These are phyloP conservation scores for Kandelia obovata DNA, from an alignment of 345 rosid genomes.

Conservation along the genomic window DNA sequence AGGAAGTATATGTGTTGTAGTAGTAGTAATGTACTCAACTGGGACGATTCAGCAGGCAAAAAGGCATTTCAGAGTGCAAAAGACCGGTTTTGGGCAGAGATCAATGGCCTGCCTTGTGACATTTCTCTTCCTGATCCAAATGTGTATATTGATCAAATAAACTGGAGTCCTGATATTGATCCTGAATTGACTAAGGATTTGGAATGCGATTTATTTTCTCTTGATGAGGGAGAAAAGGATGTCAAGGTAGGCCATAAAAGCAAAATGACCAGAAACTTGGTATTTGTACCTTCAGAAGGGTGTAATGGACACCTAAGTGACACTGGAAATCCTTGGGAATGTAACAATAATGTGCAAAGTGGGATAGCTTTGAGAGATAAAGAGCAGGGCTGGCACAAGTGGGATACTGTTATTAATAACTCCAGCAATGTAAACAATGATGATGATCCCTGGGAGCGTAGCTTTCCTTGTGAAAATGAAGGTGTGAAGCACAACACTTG, in stretches of 20 bases:
- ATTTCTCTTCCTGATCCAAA: constrained; percentile 64
- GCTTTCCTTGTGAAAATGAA: constrained; percentile 29
- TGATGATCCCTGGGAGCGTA: constrained; percentile 46
- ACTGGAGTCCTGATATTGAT: constrained; percentile 70
- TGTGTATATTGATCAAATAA: constrained; percentile 47
- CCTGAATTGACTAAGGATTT: constrained; percentile 57
- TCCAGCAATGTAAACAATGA: constrained; percentile 12
- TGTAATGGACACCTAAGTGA: constrained; percentile 15
- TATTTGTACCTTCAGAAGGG: constrained; percentile 26
- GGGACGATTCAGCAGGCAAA: constrained; percentile 79
- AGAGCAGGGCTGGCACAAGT: constrained; percentile 29
- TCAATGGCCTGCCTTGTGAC: constrained; percentile 48
- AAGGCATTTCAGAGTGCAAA: constrained; percentile 76
- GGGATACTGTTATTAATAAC: constrained; percentile 21
- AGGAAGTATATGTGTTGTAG: constrained; percentile 40
- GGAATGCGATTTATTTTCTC: constrained; percentile 51
- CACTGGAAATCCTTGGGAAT: constrained; percentile 41
- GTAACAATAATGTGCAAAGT: constrained; percentile 11
- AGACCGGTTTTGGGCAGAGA: constrained; percentile 61
- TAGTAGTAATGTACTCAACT: constrained; percentile 44
- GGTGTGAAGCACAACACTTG: constrained; percentile 19
- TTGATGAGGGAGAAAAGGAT: constrained; percentile 33
- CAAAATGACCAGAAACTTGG: constrained; percentile 13
- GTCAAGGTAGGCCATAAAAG: constrained; percentile 22
- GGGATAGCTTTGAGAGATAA: constrained; percentile 19